phyloP scores from a whole-genome alignment of 2,329 filamentous ascomycete genomes.

The Botrytis deweyae region DNA sequence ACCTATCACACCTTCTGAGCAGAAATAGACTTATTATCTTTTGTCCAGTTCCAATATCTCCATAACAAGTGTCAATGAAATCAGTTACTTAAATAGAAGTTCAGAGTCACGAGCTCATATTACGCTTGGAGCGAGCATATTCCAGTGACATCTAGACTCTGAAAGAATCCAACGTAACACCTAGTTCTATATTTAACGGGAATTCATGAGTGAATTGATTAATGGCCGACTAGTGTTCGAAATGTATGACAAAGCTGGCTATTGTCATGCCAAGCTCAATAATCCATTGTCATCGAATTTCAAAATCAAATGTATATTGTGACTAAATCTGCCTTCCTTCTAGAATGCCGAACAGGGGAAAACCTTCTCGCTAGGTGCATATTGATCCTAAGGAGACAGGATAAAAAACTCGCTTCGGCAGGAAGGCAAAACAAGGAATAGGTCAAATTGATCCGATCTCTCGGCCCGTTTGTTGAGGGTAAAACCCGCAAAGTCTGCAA shows the following conservation, averaged over 20 bases:
- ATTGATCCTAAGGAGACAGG: neutral
- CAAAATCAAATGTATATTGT: neutral
- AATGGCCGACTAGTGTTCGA: accelerated
- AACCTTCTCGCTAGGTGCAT: neutral
- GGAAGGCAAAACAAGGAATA: neutral
- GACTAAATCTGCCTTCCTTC: neutral
- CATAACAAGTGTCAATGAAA: no score
- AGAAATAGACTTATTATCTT: neutral
- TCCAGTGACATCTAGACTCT: neutral
- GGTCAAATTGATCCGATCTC: no score
- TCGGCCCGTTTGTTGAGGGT: no score
- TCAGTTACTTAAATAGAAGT: no score
- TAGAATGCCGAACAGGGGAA: neutral
- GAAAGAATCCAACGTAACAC: no score
- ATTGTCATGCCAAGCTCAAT: neutral
- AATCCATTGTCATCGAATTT: neutral
- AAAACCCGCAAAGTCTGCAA: no score
- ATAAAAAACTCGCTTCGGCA: neutral
- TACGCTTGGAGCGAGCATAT: neutral
- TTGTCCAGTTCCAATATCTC: no score
- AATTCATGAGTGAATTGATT: neutral
- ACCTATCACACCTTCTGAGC: neutral
- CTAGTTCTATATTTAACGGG: neutral
- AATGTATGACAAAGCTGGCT: neutral
- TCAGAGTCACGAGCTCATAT: neutral